Conservation (phyloP, 2,329 filamentous ascomycete species). For the Fusarium mexicanum region DNA sequence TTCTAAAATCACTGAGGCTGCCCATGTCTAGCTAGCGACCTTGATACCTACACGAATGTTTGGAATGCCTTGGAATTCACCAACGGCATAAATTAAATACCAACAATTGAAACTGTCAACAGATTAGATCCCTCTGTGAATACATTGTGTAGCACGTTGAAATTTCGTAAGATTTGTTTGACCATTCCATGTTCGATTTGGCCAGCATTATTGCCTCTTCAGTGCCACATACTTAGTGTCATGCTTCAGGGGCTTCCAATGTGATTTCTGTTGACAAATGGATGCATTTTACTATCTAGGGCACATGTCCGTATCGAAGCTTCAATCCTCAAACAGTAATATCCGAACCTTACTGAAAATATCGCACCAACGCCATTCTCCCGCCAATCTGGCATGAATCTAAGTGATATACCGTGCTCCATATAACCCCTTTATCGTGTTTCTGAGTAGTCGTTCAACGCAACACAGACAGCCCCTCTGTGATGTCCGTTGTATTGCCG, state of each 20-base stretch:
- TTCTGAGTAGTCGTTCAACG: conserved; percentile 85
- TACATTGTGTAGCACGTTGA: neutral
- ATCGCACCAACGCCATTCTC: conserved; percentile 40
- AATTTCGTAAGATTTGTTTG: neutral
- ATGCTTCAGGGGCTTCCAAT: neutral
- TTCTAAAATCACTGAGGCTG: conserved; percentile 1
- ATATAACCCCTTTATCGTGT: conserved; percentile 50
- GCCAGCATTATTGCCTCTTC: neutral
- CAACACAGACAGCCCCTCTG: conserved; percentile 89
- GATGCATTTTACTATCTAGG: neutral
- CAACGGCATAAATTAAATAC: neutral
- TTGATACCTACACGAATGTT: neutral
- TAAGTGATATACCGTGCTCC: conserved; percentile 19
- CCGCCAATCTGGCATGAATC: conserved; percentile 12
- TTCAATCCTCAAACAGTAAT: conserved; percentile 5
- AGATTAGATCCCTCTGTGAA: neutral
- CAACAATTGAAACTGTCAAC: neutral
- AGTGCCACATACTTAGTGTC: neutral
- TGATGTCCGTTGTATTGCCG: conserved; percentile 96
- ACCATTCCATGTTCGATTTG: neutral
- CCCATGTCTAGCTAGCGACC: neutral
- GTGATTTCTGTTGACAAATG: neutral
- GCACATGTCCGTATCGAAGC: neutral
- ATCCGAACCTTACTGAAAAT: conserved; percentile 22
- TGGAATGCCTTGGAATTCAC: neutral